Evolutionary conservation across 2,329 filamentous ascomycete species (phyloP).

Genomic region (Boeremia lycopersici): DNA sequence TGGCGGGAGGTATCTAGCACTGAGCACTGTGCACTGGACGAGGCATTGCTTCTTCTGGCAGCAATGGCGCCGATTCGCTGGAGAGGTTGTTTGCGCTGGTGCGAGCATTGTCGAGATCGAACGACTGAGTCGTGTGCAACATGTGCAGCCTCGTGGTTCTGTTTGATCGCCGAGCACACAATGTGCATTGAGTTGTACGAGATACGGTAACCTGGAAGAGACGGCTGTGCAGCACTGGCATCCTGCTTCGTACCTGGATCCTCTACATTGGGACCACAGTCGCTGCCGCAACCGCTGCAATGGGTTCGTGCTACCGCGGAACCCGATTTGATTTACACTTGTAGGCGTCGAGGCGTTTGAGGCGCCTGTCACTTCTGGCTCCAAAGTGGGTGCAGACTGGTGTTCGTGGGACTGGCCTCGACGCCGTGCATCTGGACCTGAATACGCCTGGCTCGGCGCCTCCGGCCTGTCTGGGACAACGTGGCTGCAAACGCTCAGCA

Average conservation of each 20-base stretch:
- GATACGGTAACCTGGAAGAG: conserved; percentile 20
- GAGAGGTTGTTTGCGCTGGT: conserved; percentile 3
- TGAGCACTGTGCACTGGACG: conserved; percentile 2
- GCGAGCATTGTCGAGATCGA: neutral
- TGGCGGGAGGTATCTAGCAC: conserved; percentile 1
- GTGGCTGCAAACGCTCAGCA: conserved; percentile 4
- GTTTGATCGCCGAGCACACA: conserved; percentile 32
- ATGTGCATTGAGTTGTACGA: conserved; percentile 18
- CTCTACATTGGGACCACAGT: conserved; percentile 19
- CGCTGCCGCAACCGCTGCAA: conserved; percentile 19
- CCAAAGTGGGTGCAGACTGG: conserved; percentile 10
- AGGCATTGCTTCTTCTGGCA: conserved; percentile 16
- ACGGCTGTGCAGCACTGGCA: conserved; percentile 19
- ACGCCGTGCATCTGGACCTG: conserved; percentile 4
- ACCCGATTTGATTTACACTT: conserved; percentile 15
- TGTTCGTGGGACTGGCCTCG: conserved; percentile 8
- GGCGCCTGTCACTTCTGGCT: conserved; percentile 29
- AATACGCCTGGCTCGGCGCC: conserved; percentile 23
- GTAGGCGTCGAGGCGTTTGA: conserved; percentile 18
- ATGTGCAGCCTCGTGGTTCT: conserved; percentile 23
- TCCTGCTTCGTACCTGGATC: conserved; percentile 13
- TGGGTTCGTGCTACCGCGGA: conserved; percentile 21
- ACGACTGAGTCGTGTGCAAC: conserved; percentile 14
- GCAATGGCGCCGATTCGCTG: conserved; percentile 11
- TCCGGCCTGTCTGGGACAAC: conserved; percentile 23